Percentiles rank a stretch among this genome's conserved stretches.
These are phyloP conservation scores for Termitomyces sp. DNA, from an alignment of 1,284 basidiomycete species.

Conservation along the genomic window DNA sequence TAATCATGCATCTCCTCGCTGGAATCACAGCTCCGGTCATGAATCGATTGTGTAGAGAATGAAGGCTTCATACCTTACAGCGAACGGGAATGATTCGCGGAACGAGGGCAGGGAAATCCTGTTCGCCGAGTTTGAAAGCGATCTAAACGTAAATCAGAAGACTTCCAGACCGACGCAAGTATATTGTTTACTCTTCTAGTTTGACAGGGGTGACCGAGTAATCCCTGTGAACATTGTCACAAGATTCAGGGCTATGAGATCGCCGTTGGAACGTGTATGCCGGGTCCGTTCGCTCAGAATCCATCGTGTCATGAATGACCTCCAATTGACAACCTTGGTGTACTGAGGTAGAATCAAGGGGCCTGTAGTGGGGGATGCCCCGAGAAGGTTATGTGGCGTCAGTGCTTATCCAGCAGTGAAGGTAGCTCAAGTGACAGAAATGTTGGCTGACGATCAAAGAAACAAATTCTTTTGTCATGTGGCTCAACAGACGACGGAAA, in stretches of 20 bases:
- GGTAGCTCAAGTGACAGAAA: background rate
- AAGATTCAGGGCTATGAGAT: background rate
- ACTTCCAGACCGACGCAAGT: background rate
- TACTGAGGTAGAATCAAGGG: background rate
- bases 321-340: background rate
- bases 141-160: background rate
- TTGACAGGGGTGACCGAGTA: background rate
- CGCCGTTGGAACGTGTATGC: background rate
- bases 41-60: background rate
- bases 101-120: slow-evolving; percentile 14
- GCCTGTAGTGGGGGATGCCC: background rate
- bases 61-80: slow-evolving; percentile 6
- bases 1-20: background rate
- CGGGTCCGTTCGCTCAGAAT: background rate
- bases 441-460: background rate
- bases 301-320: background rate
- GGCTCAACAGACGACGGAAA: background rate
- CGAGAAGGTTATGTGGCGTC: slow-evolving; percentile 12
- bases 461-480: background rate
- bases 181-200: background rate
- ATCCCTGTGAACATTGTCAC: background rate
- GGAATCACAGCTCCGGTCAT: background rate
- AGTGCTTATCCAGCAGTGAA: slow-evolving; percentile 2
- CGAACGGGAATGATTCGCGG: slow-evolving; percentile 13
- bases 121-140: background rate